Conservation (phyloP, 441 rosid genomes). For the Erodium chrysanthum region DNA sequence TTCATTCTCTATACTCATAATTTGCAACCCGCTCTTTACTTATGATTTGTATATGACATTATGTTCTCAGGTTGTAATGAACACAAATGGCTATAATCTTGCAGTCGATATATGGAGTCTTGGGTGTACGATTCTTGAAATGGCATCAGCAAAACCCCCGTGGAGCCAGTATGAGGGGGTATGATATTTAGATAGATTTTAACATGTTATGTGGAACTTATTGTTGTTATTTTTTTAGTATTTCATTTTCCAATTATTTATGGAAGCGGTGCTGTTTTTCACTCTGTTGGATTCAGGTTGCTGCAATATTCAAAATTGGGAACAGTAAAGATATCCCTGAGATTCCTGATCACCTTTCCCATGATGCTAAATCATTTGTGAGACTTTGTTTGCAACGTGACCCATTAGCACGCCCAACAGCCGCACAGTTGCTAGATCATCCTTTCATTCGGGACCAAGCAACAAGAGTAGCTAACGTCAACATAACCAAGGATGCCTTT, state of each 20-base stretch:
- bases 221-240: not conserved
- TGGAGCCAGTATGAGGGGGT: conserved; percentile 97
- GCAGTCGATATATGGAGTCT: conserved; percentile 93
- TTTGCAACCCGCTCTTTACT: not conserved
- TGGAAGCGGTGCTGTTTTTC: conserved; percentile 5
- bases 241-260: not conserved
- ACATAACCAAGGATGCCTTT: conserved; percentile 43
- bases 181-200: conserved; percentile 19
- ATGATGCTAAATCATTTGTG: conserved; percentile 65
- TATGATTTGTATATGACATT: conserved; percentile 13
- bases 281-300: conserved; percentile 48
- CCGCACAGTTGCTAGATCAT: conserved; percentile 60
- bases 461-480: conserved; percentile 38
- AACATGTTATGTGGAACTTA: not conserved
- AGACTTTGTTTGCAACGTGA: conserved; percentile 80
- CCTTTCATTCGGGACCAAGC: conserved; percentile 57
- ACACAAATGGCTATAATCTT: conserved; percentile 67
- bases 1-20: not conserved
- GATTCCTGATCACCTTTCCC: conserved; percentile 75
- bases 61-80: conserved; percentile 72
- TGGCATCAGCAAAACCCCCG: conserved; percentile 91
- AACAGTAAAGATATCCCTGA: conserved; percentile 89
- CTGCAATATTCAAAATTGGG: conserved; percentile 92
- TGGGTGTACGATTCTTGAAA: conserved; percentile 92
- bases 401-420: conserved; percentile 72